Evolutionary conservation across 2,329 filamentous ascomycete genomes (phyloP), one percentile per base, ranked within the genome.

Genomic region (Paecilomyces niveus): DNA sequence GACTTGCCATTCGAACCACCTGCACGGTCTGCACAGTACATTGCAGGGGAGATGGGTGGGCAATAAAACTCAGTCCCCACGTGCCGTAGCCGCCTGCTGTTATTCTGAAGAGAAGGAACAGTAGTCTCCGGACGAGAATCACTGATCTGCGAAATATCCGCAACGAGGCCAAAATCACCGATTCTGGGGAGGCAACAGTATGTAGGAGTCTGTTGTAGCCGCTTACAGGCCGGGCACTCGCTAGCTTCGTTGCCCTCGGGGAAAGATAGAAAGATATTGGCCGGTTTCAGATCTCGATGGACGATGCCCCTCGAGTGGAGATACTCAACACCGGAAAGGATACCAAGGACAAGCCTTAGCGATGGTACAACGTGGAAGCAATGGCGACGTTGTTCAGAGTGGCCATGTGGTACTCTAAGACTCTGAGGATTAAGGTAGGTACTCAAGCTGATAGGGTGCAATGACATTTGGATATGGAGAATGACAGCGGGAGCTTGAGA

Each of bases 401-500:
- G 62, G n/a, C 59, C 53, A 54, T 67, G 58, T 32, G 64, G 64
- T 1, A 69, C 18, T 56, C 57, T n/a, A 24, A 55, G 55, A 22
- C 68, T 59, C 50, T 73, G 67, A 13, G 76, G 70, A 53, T 76
- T 80, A 4, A 89, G 68, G 64, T 84, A 88, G 1, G 83, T 80
- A 8, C 81, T 79, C 10, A 89, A 76, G 1, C 84, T 87, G 56
- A 86, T 77, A 0, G 85, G 84, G 67, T 87, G 84, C 2, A 86
- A 75, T 3, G 83, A 83, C 85, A 88, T 88, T 65, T 88, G 85
- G n/a, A 88, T 84, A 67, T 87, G 85, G 8, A 88, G 75, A 4
- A 81, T 81, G 10, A 85, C 66, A 21, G 73, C 68, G 24, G 70
- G 73, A 3, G 68, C 63, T 45, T 72, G 68, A 24, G 66, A 59